A percentile compares a stretch with the other conserved stretches of the same genome.
Conservation (phyloP, 176 grass and related monocot genomes). For the Phoenix dactylifera region DNA sequence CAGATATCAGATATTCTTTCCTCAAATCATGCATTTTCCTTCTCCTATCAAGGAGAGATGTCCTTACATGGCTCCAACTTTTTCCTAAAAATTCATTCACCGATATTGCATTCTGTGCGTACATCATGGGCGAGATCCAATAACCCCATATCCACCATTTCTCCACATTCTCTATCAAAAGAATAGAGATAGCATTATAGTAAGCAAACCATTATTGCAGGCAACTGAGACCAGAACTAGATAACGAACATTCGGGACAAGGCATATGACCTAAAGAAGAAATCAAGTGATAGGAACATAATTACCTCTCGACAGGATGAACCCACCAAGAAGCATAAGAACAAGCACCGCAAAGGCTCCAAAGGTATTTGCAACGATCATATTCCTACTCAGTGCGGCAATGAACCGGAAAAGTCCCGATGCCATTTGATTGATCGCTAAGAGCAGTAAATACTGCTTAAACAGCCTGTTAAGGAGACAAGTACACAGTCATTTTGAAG, state of each 20-base stretch:
- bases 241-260: no score
- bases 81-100: constrained; percentile 71
- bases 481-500: background rate
- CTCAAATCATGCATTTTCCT: background rate
- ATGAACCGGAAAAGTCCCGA: constrained; percentile 57
- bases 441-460: constrained; percentile 71
- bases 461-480: constrained; percentile 38
- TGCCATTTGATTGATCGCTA: constrained; percentile 71
- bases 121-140: constrained; percentile 95
- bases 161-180: constrained; percentile 54
- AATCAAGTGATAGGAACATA: constrained; percentile 1
- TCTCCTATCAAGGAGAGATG: background rate
- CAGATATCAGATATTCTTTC: background rate
- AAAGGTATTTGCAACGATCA: constrained; percentile 76
- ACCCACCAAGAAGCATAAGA: constrained; percentile 64
- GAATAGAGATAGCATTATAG: background rate
- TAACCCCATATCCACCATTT: constrained; percentile 99
- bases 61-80: constrained; percentile 62
- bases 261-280: no score
- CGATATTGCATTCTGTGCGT: constrained; percentile 74
- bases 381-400: constrained; percentile 44
- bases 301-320: constrained; percentile 66
- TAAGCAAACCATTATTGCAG: no score
- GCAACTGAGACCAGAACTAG: no score
- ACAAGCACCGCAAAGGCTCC: constrained; percentile 57